Base-by-base conservation (phyloP, 345 rosid species). In the Isatis tinctoria region DNA sequence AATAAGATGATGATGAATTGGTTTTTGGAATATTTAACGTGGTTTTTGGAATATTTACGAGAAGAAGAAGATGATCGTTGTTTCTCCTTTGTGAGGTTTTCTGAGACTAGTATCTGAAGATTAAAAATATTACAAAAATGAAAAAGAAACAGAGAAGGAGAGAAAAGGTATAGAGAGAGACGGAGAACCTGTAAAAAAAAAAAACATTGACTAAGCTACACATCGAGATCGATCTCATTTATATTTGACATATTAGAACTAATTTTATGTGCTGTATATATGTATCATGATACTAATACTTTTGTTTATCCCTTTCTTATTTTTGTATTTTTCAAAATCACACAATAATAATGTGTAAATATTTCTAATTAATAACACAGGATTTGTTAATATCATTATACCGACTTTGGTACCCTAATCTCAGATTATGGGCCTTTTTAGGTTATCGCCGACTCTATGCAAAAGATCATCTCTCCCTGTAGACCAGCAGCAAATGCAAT, bases 81-180 rank as follows among this genome's bases (percentile, higher is more conserved):
- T 74, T 82, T 83, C 79, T 86, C 86, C 86, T 27, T 69, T 77
- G 36, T n/a, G n/a, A n/a, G n/a, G n/a, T n/a, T n/a, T n/a, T n/a
- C n/a, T n/a, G n/a, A n/a, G n/a, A n/a, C n/a, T n/a, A n/a, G n/a
- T n/a, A n/a, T n/a, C n/a, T n/a, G n/a, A n/a, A n/a, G n/a, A n/a
- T n/a, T n/a, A n/a, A n/a, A n/a, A n/a, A n/a, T n/a, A n/a, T n/a
- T n/a, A n/a, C n/a, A n/a, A n/a, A n/a, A n/a, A n/a, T n/a, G n/a
- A n/a, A n/a, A n/a, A n/a, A n/a, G n/a, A n/a, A n/a, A n/a, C n/a
- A n/a, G n/a, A n/a, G n/a, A n/a, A n/a, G n/a, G n/a, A n/a, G n/a
- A n/a, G n/a, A n/a, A n/a, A n/a, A n/a, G n/a, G n/a, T n/a, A n/a
- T n/a, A n/a, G n/a, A n/a, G n/a, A n/a, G n/a, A n/a, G n/a, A n/a